phyloP scores from a whole-genome alignment of 2,329 filamentous ascomycete species.

The Colletotrichum cuscutae region DNA sequence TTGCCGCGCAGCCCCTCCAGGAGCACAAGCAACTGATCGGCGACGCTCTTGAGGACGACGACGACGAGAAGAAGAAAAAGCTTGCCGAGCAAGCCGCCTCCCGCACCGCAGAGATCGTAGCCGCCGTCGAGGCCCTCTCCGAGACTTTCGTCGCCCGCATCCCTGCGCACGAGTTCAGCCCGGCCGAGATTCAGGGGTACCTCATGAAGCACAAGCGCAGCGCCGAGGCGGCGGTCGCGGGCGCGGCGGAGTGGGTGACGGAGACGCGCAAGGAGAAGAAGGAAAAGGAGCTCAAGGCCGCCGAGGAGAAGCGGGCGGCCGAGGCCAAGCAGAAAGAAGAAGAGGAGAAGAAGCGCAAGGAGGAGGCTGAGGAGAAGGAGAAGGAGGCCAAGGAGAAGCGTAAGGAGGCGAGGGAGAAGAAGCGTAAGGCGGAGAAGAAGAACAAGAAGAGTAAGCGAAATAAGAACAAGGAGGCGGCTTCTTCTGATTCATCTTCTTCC shows the following conservation, averaged over 20 bases:
- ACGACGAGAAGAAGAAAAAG: conserved; percentile 37
- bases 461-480: conserved; percentile 30
- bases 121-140: conserved; percentile 58
- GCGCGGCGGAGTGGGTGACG: conserved; percentile 59
- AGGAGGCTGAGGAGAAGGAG: conserved; percentile 43
- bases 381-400: conserved; percentile 39
- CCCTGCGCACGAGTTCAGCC: conserved; percentile 67
- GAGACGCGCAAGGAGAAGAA: conserved; percentile 61
- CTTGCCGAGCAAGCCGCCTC: conserved; percentile 46
- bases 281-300: conserved; percentile 54
- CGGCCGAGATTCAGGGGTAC: conserved; percentile 69
- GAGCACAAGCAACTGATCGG: background rate
- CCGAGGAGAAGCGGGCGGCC: conserved; percentile 52
- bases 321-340: conserved; percentile 49
- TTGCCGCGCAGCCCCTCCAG: background rate
- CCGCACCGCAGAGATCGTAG: conserved; percentile 47
- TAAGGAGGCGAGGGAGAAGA: conserved; percentile 37
- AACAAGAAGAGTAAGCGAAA: conserved; percentile 37
- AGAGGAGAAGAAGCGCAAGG: conserved; percentile 44
- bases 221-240: conserved; percentile 58
- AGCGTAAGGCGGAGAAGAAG: conserved; percentile 31
- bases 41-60: background rate
- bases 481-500: background rate
- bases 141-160: conserved; percentile 59
- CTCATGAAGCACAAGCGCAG: conserved; percentile 66